phyloP scores from a whole-genome alignment of 2,329 filamentous ascomycete genomes.

The Aspergillus cejpii region DNA sequence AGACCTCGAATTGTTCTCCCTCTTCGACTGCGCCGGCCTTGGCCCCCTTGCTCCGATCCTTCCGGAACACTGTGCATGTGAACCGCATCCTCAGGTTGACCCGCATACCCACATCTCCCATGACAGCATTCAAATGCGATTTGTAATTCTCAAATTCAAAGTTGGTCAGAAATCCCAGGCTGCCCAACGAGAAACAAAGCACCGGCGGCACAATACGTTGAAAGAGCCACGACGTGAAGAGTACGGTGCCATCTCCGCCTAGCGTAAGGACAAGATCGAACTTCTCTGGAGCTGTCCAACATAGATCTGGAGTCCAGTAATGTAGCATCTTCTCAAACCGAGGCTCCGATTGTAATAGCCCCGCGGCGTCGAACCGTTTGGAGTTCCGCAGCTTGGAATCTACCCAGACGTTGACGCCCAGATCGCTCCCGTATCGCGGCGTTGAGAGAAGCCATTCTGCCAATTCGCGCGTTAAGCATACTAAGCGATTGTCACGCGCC shows the following conservation, averaged over 20 bases:
- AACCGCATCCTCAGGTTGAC: slow-evolving; percentile 98
- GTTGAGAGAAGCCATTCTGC: slow-evolving; percentile 81
- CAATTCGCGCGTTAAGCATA: slow-evolving; percentile 80
- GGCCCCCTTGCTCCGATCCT: slow-evolving; percentile 45
- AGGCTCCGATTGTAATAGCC: slow-evolving; percentile 65
- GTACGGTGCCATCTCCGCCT: slow-evolving; percentile 91
- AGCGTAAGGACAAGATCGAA: slow-evolving; percentile 93
- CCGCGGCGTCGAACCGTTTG: slow-evolving; percentile 74
- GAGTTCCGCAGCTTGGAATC: slow-evolving; percentile 87
- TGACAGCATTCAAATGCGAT: slow-evolving; percentile 75
- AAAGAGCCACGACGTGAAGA: slow-evolving; percentile 95
- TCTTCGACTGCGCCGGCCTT: slow-evolving; percentile 64
- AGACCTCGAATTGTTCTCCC: slow-evolving; percentile 92
- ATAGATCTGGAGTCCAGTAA: slow-evolving; percentile 95
- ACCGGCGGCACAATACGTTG: slow-evolving; percentile 92
- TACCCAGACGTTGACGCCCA: slow-evolving; percentile 98
- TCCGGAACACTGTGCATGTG: slow-evolving; percentile 91
- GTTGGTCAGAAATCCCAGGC: slow-evolving; percentile 90
- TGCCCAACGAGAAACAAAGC: slow-evolving; percentile 84
- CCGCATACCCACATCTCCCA: slow-evolving; percentile 93
- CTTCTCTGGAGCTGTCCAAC: slow-evolving; percentile 86
- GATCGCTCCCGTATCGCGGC: slow-evolving; percentile 76
- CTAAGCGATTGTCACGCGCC: slow-evolving; percentile 87
- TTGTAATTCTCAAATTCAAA: slow-evolving; percentile 92
- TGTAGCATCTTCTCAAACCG: slow-evolving; percentile 77